These are phyloP conservation scores for Salvia sclarea DNA, from an alignment of 305 asterid genomes.

Conservation along the genomic window DNA sequence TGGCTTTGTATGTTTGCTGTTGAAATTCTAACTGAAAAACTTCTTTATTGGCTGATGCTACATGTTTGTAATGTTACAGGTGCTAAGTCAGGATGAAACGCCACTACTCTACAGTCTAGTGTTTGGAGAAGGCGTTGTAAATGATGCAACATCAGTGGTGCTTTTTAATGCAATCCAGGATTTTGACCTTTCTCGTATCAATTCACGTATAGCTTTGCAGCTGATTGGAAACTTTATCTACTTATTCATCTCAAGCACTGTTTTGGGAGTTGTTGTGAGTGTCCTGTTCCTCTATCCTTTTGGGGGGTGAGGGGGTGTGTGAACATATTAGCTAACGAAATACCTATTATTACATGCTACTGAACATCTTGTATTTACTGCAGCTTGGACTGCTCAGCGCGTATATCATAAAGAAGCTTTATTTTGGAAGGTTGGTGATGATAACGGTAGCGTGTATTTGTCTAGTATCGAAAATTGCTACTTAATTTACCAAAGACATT, in stretches of 20 bases:
- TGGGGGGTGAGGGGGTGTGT: neutral
- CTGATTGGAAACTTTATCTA: slow-evolving; percentile 55
- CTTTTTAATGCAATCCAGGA: slow-evolving; percentile 69
- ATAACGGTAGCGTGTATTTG: neutral
- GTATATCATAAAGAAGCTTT: slow-evolving; percentile 65
- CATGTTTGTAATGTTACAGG: slow-evolving; percentile 41
- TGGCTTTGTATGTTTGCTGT: slow-evolving; percentile 13
- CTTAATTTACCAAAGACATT: slow-evolving; percentile 14
- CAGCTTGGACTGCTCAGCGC: slow-evolving; percentile 77
- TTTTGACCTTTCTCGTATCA: slow-evolving; percentile 55
- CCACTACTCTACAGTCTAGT: slow-evolving; percentile 61
- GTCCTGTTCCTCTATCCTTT: neutral
- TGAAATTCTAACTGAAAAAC: slow-evolving; percentile 3
- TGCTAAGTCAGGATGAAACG: slow-evolving; percentile 64
- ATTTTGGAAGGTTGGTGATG: slow-evolving; percentile 65
- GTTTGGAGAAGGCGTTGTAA: slow-evolving; percentile 69
- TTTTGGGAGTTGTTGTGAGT: slow-evolving; percentile 56
- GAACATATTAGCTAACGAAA: slow-evolving; percentile 13
- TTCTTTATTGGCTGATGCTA: slow-evolving; percentile 11
- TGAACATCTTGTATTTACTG: slow-evolving; percentile 28
- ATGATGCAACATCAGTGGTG: slow-evolving; percentile 73
- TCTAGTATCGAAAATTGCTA: neutral
- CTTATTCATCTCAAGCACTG: slow-evolving; percentile 57
- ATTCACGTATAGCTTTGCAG: slow-evolving; percentile 40
- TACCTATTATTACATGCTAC: slow-evolving; percentile 10